phyloP scores from a whole-genome alignment of 2,329 filamentous ascomycete genomes.

The Cordyceps tenuipes region DNA sequence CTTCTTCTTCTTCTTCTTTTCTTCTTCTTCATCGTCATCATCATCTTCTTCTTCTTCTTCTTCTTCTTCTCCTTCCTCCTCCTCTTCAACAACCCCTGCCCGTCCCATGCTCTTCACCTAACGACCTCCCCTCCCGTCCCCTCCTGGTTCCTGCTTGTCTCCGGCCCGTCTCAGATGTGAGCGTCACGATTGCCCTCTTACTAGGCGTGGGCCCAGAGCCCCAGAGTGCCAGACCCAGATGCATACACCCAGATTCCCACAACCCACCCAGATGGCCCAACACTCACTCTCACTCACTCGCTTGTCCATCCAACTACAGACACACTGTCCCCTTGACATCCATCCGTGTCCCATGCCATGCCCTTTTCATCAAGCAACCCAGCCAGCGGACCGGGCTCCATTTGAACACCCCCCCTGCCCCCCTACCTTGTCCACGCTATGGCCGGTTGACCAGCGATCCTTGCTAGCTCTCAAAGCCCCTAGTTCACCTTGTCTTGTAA shows the following conservation, averaged over 20 bases:
- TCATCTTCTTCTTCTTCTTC: too few species aligned
- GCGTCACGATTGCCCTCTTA: conserved; percentile 6
- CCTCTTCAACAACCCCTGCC: neutral
- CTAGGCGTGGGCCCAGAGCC: conserved; percentile 1
- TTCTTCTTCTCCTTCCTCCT: too few species aligned
- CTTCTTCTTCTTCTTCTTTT: too few species aligned
- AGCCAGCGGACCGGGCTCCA: conserved; percentile 2
- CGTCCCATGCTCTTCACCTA: neutral
- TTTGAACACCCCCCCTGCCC: neutral
- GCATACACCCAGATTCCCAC: too few species aligned
- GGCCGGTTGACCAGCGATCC: conserved; percentile 9
- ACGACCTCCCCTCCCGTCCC: neutral
- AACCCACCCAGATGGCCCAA: too few species aligned
- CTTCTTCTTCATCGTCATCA: too few species aligned
- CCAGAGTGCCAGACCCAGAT: too few species aligned
- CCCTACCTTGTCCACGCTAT: too few species aligned
- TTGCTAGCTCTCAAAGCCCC: conserved; percentile 1
- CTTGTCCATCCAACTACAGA: neutral
- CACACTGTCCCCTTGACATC: conserved; percentile 10
- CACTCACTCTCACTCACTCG: too few species aligned
- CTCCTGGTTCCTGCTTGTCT: neutral
- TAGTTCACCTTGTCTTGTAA: conserved; percentile 8
- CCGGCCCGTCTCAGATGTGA: conserved; percentile 12
- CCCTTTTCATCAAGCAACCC: too few species aligned
- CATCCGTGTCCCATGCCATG: conserved; percentile 9